phyloP scores from a whole-genome alignment of 169 alveolate genomes.

The Plasmodium billcollinsi region DNA sequence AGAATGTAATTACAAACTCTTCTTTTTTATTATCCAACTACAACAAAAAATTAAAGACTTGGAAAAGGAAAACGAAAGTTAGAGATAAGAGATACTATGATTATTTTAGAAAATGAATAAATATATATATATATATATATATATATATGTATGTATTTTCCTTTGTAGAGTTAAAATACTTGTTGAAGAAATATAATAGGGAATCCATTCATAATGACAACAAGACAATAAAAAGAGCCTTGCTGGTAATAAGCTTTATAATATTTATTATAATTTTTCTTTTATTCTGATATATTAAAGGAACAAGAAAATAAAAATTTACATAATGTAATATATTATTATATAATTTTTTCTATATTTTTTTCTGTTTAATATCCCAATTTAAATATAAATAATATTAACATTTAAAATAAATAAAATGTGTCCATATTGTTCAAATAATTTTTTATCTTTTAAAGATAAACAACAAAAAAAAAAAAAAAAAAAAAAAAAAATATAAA shows the following conservation, averaged over 20 bases:
- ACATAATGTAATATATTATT: not conserved
- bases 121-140: too few species aligned
- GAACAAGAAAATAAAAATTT: not conserved
- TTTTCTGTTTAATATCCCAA: slow-evolving; percentile 13
- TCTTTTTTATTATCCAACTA: slow-evolving; percentile 67
- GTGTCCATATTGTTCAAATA: slow-evolving; percentile 7
- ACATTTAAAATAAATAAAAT: not conserved
- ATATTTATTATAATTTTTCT: slow-evolving; percentile 62
- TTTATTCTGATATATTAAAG: slow-evolving; percentile 33
- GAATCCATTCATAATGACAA: slow-evolving; percentile 59
- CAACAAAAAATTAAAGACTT: slow-evolving; percentile 64
- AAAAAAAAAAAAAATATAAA: not conserved
- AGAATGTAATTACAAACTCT: slow-evolving; percentile 68
- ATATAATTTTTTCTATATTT: not conserved
- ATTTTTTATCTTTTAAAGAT: not conserved
- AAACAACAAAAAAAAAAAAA: slow-evolving; percentile 10
- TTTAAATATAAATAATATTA: not conserved
- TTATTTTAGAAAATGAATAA: too few species aligned
- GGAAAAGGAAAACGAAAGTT: slow-evolving; percentile 75
- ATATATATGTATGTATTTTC: too few species aligned
- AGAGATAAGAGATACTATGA: not conserved
- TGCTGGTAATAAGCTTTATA: slow-evolving; percentile 29
- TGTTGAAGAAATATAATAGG: slow-evolving; percentile 59
- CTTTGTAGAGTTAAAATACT: slow-evolving; percentile 42
- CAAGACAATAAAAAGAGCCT: slow-evolving; percentile 40